Percentiles rank a stretch among this genome's conserved stretches.
These are phyloP conservation scores for Santalum album DNA, from an alignment of 164 flowering plant species.

Conservation along the genomic window DNA sequence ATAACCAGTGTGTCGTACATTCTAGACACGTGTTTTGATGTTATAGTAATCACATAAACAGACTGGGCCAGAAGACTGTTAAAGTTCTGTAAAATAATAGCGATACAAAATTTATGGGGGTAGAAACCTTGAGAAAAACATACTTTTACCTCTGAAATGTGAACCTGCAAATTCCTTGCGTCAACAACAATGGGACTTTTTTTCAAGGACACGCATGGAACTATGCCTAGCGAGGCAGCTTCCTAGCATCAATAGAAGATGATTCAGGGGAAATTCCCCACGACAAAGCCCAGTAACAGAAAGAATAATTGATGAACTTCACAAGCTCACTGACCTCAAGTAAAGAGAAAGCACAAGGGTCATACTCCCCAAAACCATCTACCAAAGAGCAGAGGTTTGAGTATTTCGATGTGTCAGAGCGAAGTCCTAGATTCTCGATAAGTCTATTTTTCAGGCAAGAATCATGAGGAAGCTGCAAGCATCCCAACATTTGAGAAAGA, in stretches of 20 bases:
- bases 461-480: conserved; percentile 77
- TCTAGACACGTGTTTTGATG: too few relatives aligned
- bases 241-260: conserved; percentile 33
- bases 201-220: conserved; percentile 58
- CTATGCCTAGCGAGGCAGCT: conserved; percentile 78
- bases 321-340: conserved; percentile 54
- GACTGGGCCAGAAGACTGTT: too few relatives aligned
- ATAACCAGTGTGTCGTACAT: too few relatives aligned
- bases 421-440: conserved; percentile 54
- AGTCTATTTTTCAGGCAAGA: conserved; percentile 43
- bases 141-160: conserved; percentile 53
- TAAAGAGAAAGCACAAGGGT: conserved; percentile 78
- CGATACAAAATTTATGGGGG: too few relatives aligned
- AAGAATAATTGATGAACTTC: not conserved
- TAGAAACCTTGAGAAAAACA: not conserved
- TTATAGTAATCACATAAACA: too few relatives aligned
- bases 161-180: conserved; percentile 38
- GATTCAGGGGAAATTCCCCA: not conserved
- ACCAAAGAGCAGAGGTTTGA: conserved; percentile 53
- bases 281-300: not conserved
- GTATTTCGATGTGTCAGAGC: conserved; percentile 28
- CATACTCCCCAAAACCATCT: conserved; percentile 93
- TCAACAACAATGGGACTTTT: conserved; percentile 59
- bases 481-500: conserved; percentile 68
- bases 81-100: too few relatives aligned